phyloP scores from a whole-genome alignment of 2,329 filamentous ascomycete genomes.

The Cordyceps militaris region DNA sequence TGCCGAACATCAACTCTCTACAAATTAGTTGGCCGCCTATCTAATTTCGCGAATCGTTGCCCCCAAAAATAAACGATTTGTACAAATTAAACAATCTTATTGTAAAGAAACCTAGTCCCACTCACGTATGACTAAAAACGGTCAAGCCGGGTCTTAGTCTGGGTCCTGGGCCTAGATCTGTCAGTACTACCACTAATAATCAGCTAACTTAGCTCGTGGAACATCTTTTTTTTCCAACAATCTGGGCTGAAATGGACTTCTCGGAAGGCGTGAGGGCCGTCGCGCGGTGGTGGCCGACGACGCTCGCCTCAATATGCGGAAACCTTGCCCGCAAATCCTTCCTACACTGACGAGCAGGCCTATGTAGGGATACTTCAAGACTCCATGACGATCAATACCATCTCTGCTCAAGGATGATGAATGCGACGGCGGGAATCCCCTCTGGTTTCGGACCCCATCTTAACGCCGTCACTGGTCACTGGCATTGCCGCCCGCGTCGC shows the following conservation, averaged over 20 bases:
- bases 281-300: not conserved
- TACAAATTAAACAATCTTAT: not conserved
- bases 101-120: not conserved
- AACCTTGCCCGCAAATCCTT: not conserved
- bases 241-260: not conserved
- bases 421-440: not conserved
- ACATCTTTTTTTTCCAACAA: not conserved
- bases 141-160: not conserved
- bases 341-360: not conserved
- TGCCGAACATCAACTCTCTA: not conserved
- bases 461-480: too few species aligned
- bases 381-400: not conserved
- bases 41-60: not conserved
- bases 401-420: not conserved
- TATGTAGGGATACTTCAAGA: not conserved
- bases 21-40: not conserved
- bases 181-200: not conserved
- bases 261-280: not conserved
- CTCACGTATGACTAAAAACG: not conserved
- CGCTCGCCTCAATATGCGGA: not conserved
- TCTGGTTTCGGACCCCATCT: too few species aligned
- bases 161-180: constrained; percentile 2
- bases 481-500: too few species aligned
- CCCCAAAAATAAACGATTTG: not conserved
- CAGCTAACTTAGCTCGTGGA: not conserved